Evolutionary conservation across 2,329 filamentous ascomycete genomes (phyloP), one percentile per base, ranked within the genome.

Genomic region (Neurospora sp.): DNA sequence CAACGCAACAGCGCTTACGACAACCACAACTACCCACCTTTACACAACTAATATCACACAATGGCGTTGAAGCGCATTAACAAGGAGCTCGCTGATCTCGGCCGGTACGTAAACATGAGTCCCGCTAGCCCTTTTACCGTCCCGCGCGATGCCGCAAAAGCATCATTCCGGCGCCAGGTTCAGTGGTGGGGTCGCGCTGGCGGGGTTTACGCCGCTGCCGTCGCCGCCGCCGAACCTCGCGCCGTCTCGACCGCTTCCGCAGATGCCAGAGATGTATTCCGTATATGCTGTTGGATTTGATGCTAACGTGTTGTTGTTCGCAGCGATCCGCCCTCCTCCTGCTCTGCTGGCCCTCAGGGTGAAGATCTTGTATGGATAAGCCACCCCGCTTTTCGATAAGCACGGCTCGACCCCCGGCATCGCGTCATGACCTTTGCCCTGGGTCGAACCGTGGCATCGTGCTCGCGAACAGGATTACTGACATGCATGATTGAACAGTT

Each of bases 301-400:
- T 74, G 74, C 79, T 82, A 74, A 81, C 72, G 41, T 75, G 57
- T 71, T 71, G 67, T 71, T 37, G 69, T 71, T 72, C 74, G 73
- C 77, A 98, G 96, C 86, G 96, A 99, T 82, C 96, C 96, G 81
- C 96, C 96, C 80, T 98, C 96, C 71, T 98, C 95, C 77, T 99
- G 96, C 89, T 98, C 95, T 81, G 96, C 96, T 78, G 96, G 96
- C 75, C 96, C 96, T 76, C 91, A 96, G 79, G 94, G 94, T 82
- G 95, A 98, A 86, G 96, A 99, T 86, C 83, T 99, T 89, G 96
- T 98, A 94, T 79, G 93, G 74, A 74, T 74, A 75, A 74, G 74
- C 74, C 71, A 75, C 73, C 69, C 68, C 75, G 67, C 66, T 69
- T 69, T 65, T 36, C 67, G 19, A 37, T 68, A 43, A 28, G 52